Evolutionary conservation across 148 eudicot genomes (phyloP).

Genomic region (Heliosperma pusillum): DNA sequence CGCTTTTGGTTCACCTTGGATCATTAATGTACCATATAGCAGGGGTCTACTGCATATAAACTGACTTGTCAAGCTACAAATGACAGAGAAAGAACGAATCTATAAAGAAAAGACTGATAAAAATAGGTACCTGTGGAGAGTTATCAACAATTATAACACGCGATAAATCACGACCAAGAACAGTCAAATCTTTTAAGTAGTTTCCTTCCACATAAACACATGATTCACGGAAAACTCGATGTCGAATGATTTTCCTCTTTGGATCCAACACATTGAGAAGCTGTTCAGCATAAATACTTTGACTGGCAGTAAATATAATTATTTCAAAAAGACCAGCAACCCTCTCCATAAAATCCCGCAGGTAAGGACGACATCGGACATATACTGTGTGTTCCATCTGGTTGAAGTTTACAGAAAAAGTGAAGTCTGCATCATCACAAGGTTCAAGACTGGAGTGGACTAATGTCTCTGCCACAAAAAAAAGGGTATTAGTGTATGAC

Average conservation of each 20-base stretch:
- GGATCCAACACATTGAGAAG: slow-evolving; percentile 95
- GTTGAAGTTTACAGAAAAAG: slow-evolving; percentile 80
- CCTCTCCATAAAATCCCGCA: slow-evolving; percentile 82
- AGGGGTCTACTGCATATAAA: neutral
- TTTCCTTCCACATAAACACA: slow-evolving; percentile 91
- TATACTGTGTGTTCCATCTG: slow-evolving; percentile 73
- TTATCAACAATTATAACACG: slow-evolving; percentile 81
- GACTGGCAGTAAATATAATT: slow-evolving; percentile 93
- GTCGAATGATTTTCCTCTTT: slow-evolving; percentile 84
- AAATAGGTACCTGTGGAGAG: slow-evolving; percentile 87
- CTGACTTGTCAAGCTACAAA: neutral
- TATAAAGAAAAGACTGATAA: neutral
- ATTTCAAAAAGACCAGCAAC: slow-evolving; percentile 82
- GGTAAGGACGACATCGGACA: slow-evolving; percentile 93
- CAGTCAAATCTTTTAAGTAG: slow-evolving; percentile 85
- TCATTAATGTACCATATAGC: neutral
- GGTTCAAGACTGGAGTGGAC: slow-evolving; percentile 98
- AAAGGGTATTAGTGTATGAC: neutral
- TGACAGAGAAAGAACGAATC: neutral
- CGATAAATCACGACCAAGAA: slow-evolving; percentile 96
- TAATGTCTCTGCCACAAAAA: slow-evolving; percentile 70
- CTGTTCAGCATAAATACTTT: slow-evolving; percentile 95
- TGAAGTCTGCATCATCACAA: slow-evolving; percentile 88
- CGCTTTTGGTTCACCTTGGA: neutral
- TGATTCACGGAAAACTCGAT: slow-evolving; percentile 92